Percentiles rank a stretch among this genome's conserved stretches.
Conservation (phyloP, 2,329 filamentous ascomycete species). For the Escovopsis sp. region DNA sequence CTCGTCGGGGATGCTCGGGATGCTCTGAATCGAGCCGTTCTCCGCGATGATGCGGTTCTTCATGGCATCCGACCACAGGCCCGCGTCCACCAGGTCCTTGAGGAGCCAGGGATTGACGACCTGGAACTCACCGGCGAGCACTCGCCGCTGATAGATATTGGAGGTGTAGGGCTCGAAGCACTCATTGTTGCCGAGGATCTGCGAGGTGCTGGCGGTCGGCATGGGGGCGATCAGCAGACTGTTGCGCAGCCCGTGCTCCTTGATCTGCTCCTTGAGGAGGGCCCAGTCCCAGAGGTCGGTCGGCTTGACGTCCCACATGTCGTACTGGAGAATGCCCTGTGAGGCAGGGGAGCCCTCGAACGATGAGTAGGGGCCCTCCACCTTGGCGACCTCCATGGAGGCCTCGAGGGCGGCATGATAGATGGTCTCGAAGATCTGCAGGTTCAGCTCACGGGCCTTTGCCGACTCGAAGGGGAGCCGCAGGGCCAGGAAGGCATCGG, state of each 20-base stretch:
- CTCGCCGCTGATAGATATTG: conserved; percentile 98
- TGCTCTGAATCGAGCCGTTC: conserved; percentile 88
- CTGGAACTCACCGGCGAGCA: conserved; percentile 96
- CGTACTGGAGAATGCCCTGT: conserved; percentile 90
- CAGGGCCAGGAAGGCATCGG: conserved; percentile 92
- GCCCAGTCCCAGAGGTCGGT: conserved; percentile 96
- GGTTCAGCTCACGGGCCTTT: conserved; percentile 86
- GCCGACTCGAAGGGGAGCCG: conserved; percentile 94
- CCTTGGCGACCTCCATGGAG: conserved; percentile 72
- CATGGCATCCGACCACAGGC: conserved; percentile 98
- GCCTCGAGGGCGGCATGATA: conserved; percentile 90
- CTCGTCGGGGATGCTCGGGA: conserved; percentile 89
- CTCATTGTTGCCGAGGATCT: conserved; percentile 98
- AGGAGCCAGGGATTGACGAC: conserved; percentile 98
- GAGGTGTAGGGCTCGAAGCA: conserved; percentile 99
- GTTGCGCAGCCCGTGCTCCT: conserved; percentile 88
- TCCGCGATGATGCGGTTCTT: conserved; percentile 99
- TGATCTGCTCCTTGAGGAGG: conserved; percentile 74
- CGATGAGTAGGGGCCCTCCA: conserved; percentile 70
- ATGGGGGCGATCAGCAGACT: conserved; percentile 89
- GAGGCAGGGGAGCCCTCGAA: conserved; percentile 91
- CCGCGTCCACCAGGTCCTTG: conserved; percentile 95
- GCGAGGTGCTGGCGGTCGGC: conserved; percentile 93
- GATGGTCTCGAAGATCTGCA: conserved; percentile 98
- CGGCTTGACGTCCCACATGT: conserved; percentile 95